A percentile compares a stretch with the other conserved stretches of the same genome.
Evolutionary conservation across 805 yeast genomes (phyloP).

Genomic region (Saccharomyces cerevisiae): DNA sequence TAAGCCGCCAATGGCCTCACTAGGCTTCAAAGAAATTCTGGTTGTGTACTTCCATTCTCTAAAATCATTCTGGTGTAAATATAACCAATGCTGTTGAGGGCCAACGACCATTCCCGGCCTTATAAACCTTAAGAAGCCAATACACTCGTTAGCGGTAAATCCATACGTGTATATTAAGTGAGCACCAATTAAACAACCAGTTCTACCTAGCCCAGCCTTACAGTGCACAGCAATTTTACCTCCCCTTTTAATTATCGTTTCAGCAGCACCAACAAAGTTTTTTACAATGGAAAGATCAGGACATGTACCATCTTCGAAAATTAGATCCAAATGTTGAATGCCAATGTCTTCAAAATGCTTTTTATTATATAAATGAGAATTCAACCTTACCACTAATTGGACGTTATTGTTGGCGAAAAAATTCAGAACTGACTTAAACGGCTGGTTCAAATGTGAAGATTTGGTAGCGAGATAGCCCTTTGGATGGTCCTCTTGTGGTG

Average conservation of each 20-base stretch:
- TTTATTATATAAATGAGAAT: constrained; percentile 84
- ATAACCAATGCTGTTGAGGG: constrained; percentile 98
- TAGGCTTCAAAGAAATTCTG: constrained; percentile 64
- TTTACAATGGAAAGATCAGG: constrained; percentile 91
- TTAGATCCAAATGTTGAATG: constrained; percentile 88
- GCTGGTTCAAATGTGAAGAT: constrained; percentile 44
- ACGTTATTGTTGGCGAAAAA: constrained; percentile 69
- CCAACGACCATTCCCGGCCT: constrained; percentile 99
- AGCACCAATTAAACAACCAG: constrained; percentile 97
- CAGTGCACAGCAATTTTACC: constrained; percentile 98
- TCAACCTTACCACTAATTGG: constrained; percentile 81
- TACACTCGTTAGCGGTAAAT: constrained; percentile 93
- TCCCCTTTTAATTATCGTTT: constrained; percentile 72
- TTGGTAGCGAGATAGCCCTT: constrained; percentile 6
- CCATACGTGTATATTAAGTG: constrained; percentile 93
- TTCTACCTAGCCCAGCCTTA: constrained; percentile 95
- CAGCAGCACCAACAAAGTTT: constrained; percentile 91
- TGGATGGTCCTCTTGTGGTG: constrained; percentile 69
- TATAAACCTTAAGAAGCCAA: constrained; percentile 90
- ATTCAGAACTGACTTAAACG: constrained; percentile 72
- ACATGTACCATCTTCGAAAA: constrained; percentile 96
- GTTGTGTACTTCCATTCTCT: constrained; percentile 93
- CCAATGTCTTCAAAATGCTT: constrained; percentile 73
- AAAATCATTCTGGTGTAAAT: constrained; percentile 90
- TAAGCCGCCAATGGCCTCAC: constrained; percentile 58